phyloP scores from a whole-genome alignment of 106 monocot species.

The Platanthera zijinensis region DNA sequence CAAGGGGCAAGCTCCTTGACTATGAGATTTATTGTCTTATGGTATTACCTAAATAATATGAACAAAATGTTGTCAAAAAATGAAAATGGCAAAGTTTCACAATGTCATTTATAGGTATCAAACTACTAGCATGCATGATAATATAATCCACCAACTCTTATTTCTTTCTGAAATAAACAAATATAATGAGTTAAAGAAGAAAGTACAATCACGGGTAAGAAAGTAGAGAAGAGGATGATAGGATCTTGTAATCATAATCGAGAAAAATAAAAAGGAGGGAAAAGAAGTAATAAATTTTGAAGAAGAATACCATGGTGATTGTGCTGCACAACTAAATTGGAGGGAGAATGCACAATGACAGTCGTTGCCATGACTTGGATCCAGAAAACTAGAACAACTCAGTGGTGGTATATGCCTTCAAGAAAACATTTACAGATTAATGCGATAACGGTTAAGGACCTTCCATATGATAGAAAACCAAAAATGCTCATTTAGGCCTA shows the following conservation, averaged over 20 bases:
- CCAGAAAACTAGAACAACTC: too few relatives aligned
- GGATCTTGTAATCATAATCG: background rate
- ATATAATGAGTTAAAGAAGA: background rate
- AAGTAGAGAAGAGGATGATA: background rate
- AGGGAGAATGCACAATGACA: too few relatives aligned
- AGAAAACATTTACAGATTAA: too few relatives aligned
- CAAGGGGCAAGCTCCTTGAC: conserved; percentile 4
- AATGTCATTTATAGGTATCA: background rate
- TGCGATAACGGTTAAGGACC: too few relatives aligned
- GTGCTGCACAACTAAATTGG: too few relatives aligned
- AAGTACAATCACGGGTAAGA: background rate
- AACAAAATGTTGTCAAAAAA: background rate
- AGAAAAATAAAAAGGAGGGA: background rate
- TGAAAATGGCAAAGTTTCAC: background rate
- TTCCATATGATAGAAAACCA: too few relatives aligned
- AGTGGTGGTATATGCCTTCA: too few relatives aligned
- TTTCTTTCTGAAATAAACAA: background rate
- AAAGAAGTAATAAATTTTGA: too few relatives aligned
- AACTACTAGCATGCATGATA: background rate
- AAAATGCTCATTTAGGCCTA: too few relatives aligned
- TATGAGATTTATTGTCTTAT: background rate
- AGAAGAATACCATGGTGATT: too few relatives aligned
- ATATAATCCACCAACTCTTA: background rate
- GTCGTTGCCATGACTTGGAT: too few relatives aligned
- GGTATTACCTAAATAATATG: background rate